phyloP scores from a whole-genome alignment of 805 yeast species.

The Limtongozyma cylindracea region DNA sequence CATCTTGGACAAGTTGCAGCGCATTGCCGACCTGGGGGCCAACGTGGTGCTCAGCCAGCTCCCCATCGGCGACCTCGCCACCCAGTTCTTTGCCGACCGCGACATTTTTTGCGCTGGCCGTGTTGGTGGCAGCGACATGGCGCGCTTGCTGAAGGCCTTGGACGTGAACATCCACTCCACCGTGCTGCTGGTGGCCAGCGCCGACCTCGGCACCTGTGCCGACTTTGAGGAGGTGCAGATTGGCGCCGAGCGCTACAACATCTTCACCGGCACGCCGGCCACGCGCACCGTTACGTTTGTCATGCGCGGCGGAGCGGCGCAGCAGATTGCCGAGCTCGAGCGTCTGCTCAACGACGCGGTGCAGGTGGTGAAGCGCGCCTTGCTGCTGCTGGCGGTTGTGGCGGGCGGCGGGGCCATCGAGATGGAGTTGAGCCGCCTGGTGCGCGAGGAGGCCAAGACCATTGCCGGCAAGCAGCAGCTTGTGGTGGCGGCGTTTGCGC shows the following conservation, averaged over 20 bases:
- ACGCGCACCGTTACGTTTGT: conserved; percentile 85
- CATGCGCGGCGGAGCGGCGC: conserved; percentile 95
- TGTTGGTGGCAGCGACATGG: conserved; percentile 72
- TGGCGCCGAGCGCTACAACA: conserved; percentile 85
- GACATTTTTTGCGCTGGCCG: conserved; percentile 95
- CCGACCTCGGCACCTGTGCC: conserved; percentile 26
- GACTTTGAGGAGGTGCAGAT: conserved; percentile 82
- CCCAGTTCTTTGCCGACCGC: conserved; percentile 93
- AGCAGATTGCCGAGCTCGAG: conserved; percentile 93
- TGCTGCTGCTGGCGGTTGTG: conserved; percentile 65
- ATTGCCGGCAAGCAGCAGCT: conserved; percentile 94
- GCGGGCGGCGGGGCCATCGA: conserved; percentile 99
- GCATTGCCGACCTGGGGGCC: conserved; percentile 69
- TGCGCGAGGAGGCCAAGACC: conserved; percentile 67
- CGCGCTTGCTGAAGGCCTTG: conserved; percentile 77
- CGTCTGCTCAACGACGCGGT: conserved; percentile 95
- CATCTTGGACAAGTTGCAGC: conserved; percentile 64
- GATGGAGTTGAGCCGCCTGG: conserved; percentile 80
- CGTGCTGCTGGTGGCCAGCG: conserved; percentile 37
- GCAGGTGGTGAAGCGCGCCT: conserved; percentile 92
- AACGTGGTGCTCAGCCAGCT: conserved; percentile 79
- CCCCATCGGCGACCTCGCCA: conserved; percentile 97
- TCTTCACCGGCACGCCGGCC: conserved; percentile 79
- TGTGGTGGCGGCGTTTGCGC: conserved; percentile 78
- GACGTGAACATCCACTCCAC: conserved; percentile 77